Evolutionary conservation across 805 yeast species (phyloP).

Genomic region (Candida lessepsii): DNA sequence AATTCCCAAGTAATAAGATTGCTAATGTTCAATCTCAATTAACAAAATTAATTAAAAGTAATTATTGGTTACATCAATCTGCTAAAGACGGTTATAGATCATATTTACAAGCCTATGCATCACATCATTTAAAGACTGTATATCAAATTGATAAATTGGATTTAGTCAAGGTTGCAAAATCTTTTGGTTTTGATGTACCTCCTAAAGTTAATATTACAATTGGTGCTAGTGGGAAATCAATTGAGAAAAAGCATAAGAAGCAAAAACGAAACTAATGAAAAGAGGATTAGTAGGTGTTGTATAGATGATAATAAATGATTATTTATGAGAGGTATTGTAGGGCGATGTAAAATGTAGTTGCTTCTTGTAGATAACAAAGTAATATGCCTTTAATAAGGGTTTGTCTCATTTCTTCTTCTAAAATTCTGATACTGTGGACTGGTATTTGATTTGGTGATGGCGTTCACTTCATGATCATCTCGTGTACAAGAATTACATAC

Average conservation of each 20-base stretch:
- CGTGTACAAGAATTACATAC: no score
- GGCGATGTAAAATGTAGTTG: no score
- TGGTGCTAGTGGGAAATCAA: slow-evolving; percentile 82
- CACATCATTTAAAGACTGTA: slow-evolving; percentile 94
- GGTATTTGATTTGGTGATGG: no score
- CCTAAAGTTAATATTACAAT: slow-evolving; percentile 96
- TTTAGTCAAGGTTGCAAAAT: slow-evolving; percentile 89
- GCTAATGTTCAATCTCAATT: slow-evolving; percentile 95
- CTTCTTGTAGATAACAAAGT: no score
- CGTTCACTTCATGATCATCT: no score
- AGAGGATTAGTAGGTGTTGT: no score
- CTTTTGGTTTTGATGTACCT: slow-evolving; percentile 92
- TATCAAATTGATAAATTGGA: slow-evolving; percentile 95
- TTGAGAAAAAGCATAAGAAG: slow-evolving; percentile 48
- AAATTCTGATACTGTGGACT: no score
- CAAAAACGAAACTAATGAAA: slow-evolving; percentile 22
- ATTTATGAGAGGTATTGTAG: no score
- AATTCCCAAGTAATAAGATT: slow-evolving; percentile 89
- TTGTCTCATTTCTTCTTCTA: no score
- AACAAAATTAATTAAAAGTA: slow-evolving; percentile 85
- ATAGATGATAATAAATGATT: background rate
- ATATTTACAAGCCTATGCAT: slow-evolving; percentile 94
- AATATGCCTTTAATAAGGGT: no score
- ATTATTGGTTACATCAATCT: slow-evolving; percentile 89
- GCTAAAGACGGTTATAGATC: slow-evolving; percentile 98